Evolutionary conservation across 192 early-diverging fungal genomes (phyloP), one percentile per base, ranked within the genome.

Genomic region (Funneliformis geosporum): DNA sequence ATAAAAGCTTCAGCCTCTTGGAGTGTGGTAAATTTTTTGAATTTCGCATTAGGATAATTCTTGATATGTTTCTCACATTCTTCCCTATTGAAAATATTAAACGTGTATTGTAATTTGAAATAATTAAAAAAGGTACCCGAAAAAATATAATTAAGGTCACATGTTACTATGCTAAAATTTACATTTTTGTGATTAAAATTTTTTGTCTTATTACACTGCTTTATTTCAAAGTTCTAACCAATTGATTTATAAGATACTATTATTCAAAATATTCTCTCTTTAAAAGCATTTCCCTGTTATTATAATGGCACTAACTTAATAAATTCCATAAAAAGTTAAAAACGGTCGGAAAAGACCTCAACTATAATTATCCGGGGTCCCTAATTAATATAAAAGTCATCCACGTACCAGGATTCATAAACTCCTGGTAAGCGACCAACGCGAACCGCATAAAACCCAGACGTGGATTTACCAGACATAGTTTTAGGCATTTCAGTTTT

Each of bases 11-110:
- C 16, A 4, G 73, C 73, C 23, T 75, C 73, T 40, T 75, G 23
- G 2, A 33, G 25, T 7, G 55, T 75, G 43, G 9, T 14, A 16
- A 75, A 75, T 21, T 75, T 75, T 75, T 75, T 61, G 42, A 62
- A 75, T 16, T 18, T 75, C 2, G 73, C 55, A 60, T 75, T 75
- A 3, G 47, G 47, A 55, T 25, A 75, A 61, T 75, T 75, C 12
- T 23, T 11, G 5, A 61, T 23, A 42, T 75, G 73, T 10, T 75
- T 23, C 23, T 40, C 16, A 62, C 73, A 75, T 33, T 75, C 73
- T 21, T 75, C 73, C 73, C 73, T 75, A 25, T 23, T 11, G 18
- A 16, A 2, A 33, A 33, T 33, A 2, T 33, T 33, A 2, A 2
- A 21, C 16, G 16, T 55, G 16, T 16, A 50, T 16, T 2, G 21